Conservation (phyloP, 495 filamentous ascomycete species). For the Penicillium robsamsonii region DNA sequence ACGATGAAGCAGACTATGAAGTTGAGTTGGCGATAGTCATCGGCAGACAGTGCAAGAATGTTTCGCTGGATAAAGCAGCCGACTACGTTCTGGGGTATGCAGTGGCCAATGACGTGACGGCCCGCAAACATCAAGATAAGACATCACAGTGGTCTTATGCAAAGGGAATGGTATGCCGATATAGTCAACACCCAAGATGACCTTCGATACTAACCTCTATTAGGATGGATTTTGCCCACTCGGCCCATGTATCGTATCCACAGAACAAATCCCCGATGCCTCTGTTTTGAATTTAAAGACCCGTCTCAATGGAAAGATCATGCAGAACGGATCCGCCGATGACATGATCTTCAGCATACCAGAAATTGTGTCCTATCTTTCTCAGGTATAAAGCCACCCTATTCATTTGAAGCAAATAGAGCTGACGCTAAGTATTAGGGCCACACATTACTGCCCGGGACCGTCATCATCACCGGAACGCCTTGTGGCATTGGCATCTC, state of each 20-base stretch:
- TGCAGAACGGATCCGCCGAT: conserved; percentile 51
- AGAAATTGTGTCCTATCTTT: conserved; percentile 64
- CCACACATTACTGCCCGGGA: conserved; percentile 14
- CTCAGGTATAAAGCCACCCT: conserved; percentile 39
- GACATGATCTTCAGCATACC: conserved; percentile 72
- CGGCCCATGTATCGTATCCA: conserved; percentile 34
- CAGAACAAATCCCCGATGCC: conserved; percentile 10
- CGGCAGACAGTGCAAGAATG: conserved; percentile 58
- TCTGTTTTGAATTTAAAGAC: conserved; percentile 52
- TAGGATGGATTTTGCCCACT: conserved; percentile 22
- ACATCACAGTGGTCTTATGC: conserved; percentile 69
- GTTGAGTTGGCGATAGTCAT: conserved; percentile 69
- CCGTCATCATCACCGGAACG: conserved; percentile 20
- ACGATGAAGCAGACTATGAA: conserved; percentile 57
- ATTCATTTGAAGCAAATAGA: neutral
- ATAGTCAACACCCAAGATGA: neutral
- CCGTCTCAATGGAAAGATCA: conserved; percentile 60
- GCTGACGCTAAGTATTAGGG: conserved; percentile 4
- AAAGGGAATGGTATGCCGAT: conserved; percentile 56
- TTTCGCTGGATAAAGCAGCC: conserved; percentile 58
- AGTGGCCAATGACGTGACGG: conserved; percentile 68
- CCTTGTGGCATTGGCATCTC: conserved; percentile 22
- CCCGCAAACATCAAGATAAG: conserved; percentile 68
- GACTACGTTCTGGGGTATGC: conserved; percentile 67
- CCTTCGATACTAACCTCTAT: neutral